Conservation (phyloP, 2,329 filamentous ascomycete species). For the Aspergillus neotritici region DNA sequence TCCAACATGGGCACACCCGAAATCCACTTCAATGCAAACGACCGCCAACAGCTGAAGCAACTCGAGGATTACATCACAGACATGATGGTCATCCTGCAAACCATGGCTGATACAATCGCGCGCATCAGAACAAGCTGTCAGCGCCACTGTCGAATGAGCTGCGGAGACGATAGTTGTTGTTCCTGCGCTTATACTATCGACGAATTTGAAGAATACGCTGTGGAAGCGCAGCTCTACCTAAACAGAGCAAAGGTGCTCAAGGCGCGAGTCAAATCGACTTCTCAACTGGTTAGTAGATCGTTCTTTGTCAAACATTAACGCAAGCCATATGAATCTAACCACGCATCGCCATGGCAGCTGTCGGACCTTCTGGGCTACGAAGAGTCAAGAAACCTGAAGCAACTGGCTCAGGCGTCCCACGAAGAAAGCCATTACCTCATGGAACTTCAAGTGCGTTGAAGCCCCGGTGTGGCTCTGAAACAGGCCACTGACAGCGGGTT, state of each 20-base stretch:
- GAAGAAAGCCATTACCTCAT: conserved; percentile 3
- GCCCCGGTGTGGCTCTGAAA: background rate
- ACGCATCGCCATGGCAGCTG: background rate
- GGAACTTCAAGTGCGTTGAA: conserved; percentile 8
- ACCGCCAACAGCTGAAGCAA: conserved; percentile 9
- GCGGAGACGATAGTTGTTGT: background rate
- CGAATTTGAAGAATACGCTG: conserved; percentile 6
- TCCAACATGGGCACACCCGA: conserved; percentile 1
- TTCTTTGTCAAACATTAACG: no score
- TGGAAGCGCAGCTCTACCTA: conserved; percentile 3
- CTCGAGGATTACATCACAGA: conserved; percentile 11
- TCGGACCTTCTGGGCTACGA: conserved; percentile 9
- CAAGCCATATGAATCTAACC: no score
- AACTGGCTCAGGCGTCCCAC: conserved; percentile 1
- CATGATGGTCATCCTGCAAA: conserved; percentile 9
- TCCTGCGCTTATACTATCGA: conserved; percentile 2
- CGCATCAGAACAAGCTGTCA: conserved; percentile 6
- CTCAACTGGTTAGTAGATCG: conserved; percentile 4
- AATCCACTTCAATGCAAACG: conserved; percentile 3
- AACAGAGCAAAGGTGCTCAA: conserved; percentile 9
- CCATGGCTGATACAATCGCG: conserved; percentile 1
- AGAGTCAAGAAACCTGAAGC: conserved; percentile 5
- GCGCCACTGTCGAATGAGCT: conserved; percentile 4
- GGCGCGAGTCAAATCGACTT: conserved; percentile 6
- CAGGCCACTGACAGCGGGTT: background rate